These are phyloP conservation scores for Plasmodium cynomolgi DNA, from an alignment of 169 alveolate genomes.

Conservation along the genomic window DNA sequence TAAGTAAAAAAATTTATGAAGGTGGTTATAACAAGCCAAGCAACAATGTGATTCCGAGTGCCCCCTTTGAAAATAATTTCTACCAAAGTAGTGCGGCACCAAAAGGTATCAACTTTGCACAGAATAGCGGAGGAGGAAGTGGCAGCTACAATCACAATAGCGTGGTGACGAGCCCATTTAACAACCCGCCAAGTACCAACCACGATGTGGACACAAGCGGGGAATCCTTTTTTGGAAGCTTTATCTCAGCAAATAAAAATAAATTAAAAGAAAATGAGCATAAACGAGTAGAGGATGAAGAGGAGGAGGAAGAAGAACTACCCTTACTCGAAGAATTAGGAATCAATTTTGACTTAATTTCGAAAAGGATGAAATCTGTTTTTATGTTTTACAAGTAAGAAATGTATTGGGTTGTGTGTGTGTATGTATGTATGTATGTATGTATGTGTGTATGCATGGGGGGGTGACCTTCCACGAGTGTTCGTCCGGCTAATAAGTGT, in stretches of 20 bases:
- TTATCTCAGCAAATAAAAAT: slow-evolving; percentile 1
- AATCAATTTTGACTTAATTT: slow-evolving; percentile 76
- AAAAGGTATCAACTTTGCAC: background rate
- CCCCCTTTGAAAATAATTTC: slow-evolving; percentile 36
- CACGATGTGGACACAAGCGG: background rate
- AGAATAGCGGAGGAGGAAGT: background rate
- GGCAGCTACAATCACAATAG: background rate
- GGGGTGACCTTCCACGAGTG: background rate
- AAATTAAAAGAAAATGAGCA: background rate
- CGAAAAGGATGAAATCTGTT: slow-evolving; percentile 76
- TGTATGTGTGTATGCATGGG: too few relatives aligned
- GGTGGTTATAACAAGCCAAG: slow-evolving; percentile 6
- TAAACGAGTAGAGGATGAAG: slow-evolving; percentile 26
- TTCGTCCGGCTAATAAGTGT: background rate
- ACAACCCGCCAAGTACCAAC: background rate
- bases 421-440: too few relatives aligned
- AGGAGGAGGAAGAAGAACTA: slow-evolving; percentile 73
- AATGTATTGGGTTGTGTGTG: background rate
- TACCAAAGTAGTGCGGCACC: background rate
- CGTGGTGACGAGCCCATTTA: slow-evolving; percentile 23
- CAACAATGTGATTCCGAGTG: slow-evolving; percentile 14
- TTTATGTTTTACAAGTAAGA: slow-evolving; percentile 68
- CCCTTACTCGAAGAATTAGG: slow-evolving; percentile 80
- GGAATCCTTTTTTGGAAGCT: slow-evolving; percentile 9
- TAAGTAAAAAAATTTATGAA: slow-evolving; percentile 49